Evolutionary conservation across 2,329 filamentous ascomycete genomes (phyloP).

Genomic region (Gnomoniopsis sp.): DNA sequence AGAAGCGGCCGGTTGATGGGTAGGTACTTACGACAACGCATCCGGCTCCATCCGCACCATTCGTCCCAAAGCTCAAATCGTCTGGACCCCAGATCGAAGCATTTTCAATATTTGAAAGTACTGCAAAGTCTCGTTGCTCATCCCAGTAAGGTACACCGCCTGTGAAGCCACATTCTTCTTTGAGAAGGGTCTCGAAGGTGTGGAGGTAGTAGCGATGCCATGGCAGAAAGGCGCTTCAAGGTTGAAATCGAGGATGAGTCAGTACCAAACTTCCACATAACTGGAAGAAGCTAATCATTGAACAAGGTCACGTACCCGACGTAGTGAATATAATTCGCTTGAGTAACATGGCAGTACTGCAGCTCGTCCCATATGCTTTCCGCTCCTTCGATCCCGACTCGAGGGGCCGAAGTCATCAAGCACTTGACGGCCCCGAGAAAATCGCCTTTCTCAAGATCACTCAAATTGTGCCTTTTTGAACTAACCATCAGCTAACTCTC

Average conservation of each 20-base stretch:
- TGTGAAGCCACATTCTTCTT: neutral
- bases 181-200: neutral
- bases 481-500: neutral
- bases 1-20: no score
- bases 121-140: neutral
- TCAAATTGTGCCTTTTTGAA: neutral
- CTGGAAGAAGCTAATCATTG: no score
- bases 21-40: no score
- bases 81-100: neutral
- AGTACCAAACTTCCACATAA: neutral
- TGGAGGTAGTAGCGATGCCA: neutral
- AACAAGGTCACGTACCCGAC: neutral
- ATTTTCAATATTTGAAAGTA: neutral
- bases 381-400: neutral
- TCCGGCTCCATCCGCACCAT: neutral
- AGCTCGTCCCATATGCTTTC: neutral
- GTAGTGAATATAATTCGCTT: neutral
- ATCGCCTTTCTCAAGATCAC: neutral
- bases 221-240: neutral
- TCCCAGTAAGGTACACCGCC: conserved; percentile 1
- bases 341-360: neutral
- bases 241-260: neutral
- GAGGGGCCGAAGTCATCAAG: neutral
- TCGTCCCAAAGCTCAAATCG: neutral
- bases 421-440: neutral